Base-by-base conservation (phyloP, 495 filamentous ascomycete genomes). In the Penicillium fimorum region DNA sequence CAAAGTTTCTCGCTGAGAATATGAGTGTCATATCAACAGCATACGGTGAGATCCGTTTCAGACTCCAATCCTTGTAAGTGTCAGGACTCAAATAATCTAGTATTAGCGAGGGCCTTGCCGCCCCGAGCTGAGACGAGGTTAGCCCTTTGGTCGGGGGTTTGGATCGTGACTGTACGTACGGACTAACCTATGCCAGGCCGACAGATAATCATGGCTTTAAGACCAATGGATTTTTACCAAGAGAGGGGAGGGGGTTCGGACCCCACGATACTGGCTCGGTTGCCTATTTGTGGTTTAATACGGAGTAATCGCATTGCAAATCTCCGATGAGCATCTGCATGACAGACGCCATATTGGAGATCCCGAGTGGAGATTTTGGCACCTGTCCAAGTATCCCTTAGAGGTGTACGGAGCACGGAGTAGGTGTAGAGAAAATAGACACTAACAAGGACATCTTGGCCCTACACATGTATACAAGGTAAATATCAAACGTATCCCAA, bases 331-430 rank as follows among this genome's bases (percentile, higher is more conserved):
- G 33, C 37, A 35, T 37, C 43, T 54, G 52, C 52, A 54, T 18
- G 42, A 45, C 32, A 30, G 27, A 44, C 20, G 35, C 38, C 35
- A 37, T 37, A 27, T 30, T 42, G 51, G 17, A 33, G 51, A 53
- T 53, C 41, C 29, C 29, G 41, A 54, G 42, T 46, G 52, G 52
- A 37, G 43, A 47, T 20, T 22, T 54, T 54, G 52, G 52, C 52
- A 33, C 22, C 6, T n/a, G 13, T 37, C 11, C 17, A 18, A 22
- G 7, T 37, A 29, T 52, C 17, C 13, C 6, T 35, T 12, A 15
- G 46, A 9, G 35, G 29, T 24, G 51, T 24, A 25, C 17, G 24
- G 15, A 53, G 8, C 20, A 25, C 29, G 0, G 25, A 27, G 25
- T 27, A 27, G 0, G 25, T 3, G 25, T 27, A 27, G 25, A 27